These are phyloP conservation scores for Dothideomycetes sp. DNA, from an alignment of 2,329 filamentous ascomycete species.

Conservation along the genomic window DNA sequence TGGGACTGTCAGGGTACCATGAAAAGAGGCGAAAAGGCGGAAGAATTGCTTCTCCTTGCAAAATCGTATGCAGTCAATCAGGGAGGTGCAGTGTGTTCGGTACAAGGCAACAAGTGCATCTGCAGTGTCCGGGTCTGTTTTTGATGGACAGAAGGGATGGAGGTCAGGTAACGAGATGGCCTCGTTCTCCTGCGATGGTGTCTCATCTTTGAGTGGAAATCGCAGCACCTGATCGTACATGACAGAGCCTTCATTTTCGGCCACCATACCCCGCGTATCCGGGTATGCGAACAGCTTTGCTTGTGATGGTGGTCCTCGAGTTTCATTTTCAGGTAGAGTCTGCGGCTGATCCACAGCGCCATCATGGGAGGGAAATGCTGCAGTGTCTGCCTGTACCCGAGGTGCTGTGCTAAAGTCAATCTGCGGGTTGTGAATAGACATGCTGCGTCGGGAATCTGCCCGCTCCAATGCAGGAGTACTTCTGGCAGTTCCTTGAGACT, in stretches of 20 bases:
- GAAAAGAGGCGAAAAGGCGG: constrained; percentile 86
- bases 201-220: constrained; percentile 49
- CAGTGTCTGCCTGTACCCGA: constrained; percentile 36
- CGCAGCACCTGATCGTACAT: constrained; percentile 53
- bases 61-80: constrained; percentile 90
- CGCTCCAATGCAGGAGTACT: constrained; percentile 10
- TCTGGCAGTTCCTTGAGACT: constrained; percentile 14
- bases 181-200: constrained; percentile 52
- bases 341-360: constrained; percentile 16
- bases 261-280: constrained; percentile 29
- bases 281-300: constrained; percentile 37
- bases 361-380: constrained; percentile 32
- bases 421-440: constrained; percentile 17
- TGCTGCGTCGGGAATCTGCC: constrained; percentile 16
- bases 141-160: constrained; percentile 63
- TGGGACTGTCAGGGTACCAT: constrained; percentile 90
- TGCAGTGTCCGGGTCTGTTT: constrained; percentile 78
- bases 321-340: constrained; percentile 16
- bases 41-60: constrained; percentile 97
- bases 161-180: constrained; percentile 77
- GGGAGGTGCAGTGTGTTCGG: constrained; percentile 84
- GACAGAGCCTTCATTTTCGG: constrained; percentile 28
- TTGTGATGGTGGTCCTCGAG: constrained; percentile 29
- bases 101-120: constrained; percentile 81
- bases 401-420: constrained; percentile 29